Evolutionary conservation across 331 rosid genomes (phyloP), one percentile per base, ranked within the genome.

Genomic region (Pyrus hybrid): DNA sequence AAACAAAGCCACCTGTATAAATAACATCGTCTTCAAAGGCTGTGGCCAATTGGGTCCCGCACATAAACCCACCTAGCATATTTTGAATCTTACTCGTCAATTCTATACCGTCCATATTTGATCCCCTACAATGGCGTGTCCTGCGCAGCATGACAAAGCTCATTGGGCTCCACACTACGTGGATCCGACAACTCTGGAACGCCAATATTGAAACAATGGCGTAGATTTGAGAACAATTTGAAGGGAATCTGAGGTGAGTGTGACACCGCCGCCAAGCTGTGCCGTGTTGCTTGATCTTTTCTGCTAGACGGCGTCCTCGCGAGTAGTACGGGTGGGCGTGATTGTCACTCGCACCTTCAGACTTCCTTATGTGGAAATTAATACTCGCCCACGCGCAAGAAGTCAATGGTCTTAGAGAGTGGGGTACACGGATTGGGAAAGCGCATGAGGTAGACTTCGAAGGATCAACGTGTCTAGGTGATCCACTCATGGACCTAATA

Each of bases 231-330:
- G 32, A 41, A 11, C 49, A 53, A 41, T 41, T 32, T 18, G 8
- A 51, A 51, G 5, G 60, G 79, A 80, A 84, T 84, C 81, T 68
- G 8, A 30, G 16, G 2, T 21, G 62, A 72, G 70, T 13, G 63
- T 17, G 82, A 85, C 75, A 11, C 60, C 78, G 80, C 84, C 76
- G 86, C 80, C 78, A 82, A 68, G 28, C 53, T 73, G 67, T 73
- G 73, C 3, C 5, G 30, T 68, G 47, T 32, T 37, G 18, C 35
- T 54, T 33, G 58, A 64, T 79, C 43, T 37, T 28, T 73, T 30
- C 57, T 29, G 14, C 70, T 61, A 17, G 11, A 22, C 2, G 7
- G 26, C 37, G 0, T 13, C 7, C 25, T 18, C 47, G 0, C 20
- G 6, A 14, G 68, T 61, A 13, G 4, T 25, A 13, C 2, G 54